Evolutionary conservation across 176 grass and related monocot genomes (phyloP).

Genomic region (Musa beccarii): DNA sequence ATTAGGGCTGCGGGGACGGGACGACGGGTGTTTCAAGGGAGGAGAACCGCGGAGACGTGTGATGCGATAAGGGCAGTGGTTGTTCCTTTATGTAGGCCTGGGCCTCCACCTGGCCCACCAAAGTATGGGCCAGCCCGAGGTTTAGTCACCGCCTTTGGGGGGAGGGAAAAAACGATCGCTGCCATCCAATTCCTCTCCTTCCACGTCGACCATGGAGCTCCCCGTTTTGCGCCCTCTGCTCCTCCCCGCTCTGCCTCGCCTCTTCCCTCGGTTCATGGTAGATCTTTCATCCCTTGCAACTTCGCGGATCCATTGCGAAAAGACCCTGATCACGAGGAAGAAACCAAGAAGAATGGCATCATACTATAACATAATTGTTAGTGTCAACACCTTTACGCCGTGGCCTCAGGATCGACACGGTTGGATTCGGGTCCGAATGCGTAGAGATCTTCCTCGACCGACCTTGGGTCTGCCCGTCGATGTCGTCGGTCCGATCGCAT

Average conservation of each 20-base stretch:
- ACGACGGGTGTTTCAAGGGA: background rate
- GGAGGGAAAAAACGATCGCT: background rate
- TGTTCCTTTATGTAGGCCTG: background rate
- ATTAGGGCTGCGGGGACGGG: background rate
- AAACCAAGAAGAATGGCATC: background rate
- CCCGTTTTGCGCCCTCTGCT: background rate
- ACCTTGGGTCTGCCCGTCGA: too few species aligned
- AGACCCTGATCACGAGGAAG: background rate
- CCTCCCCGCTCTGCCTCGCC: background rate
- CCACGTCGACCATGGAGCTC: slow-evolving; percentile 5
- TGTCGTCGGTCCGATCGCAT: too few species aligned
- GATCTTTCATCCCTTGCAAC: background rate
- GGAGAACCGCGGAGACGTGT: background rate
- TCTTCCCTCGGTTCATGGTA: background rate
- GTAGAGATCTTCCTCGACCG: too few species aligned
- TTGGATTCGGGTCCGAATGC: too few species aligned
- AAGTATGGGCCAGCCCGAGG: background rate
- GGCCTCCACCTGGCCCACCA: too few species aligned
- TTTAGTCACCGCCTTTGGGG: too few species aligned
- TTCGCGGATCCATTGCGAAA: background rate
- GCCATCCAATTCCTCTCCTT: background rate
- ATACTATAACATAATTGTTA: background rate
- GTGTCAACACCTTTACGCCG: too few species aligned
- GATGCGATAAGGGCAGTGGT: background rate
- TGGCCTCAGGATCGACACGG: too few species aligned